Base-by-base conservation (phyloP, 768 basidiomycete species). In the Austroboletus festivus region DNA sequence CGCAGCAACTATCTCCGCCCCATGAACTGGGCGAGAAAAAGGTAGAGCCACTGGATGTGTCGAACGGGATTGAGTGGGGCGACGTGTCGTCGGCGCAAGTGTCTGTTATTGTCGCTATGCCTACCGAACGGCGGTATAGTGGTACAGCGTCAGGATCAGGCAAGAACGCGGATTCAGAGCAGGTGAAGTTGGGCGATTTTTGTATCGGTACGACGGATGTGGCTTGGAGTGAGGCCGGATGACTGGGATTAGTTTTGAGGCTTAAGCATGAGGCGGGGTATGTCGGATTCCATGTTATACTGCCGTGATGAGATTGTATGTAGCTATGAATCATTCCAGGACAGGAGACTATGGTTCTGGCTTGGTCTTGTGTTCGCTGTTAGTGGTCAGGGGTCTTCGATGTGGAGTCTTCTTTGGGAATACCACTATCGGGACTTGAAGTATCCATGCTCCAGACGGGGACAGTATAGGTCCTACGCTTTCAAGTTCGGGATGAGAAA, bases 101-200 rank as follows among this genome's bases (percentile, higher is more conserved):
- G 13, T 68, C 71, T 4, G 69, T 77, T 16, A 53, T 70, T 13
- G 66, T 78, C 39, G 57, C 68, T 8, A 73, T 79, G 72, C 74
- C 78, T 13, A 61, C 53, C 7, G 58, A 54, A 46, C 30, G 33
- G 24, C 22, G 23, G 15, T 5, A 39, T 21, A 1, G 30, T 10
- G 11, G 42, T 4, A 34, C 20, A 10, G 12, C 31, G n/a, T 5
- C 35, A 11, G 16, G n/a, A 18, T 18, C 31, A 18, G 18, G 21
- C 15, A 38, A 19, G 30, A 51, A 40, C 1, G 13, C 12, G 50
- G 51, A 40, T 46, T 22, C 31, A 44, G 48, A 50, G 37, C 35
- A 60, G 65, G 9, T 68, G 63, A 56, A 57, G 58, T 26, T 72
- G 71, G 44, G 73, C 6, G 67, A 68, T 31, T 67, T 58, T 41